These are phyloP conservation scores for Termitomyces sp. DNA, from an alignment of 768 basidiomycete genomes.

Conservation along the genomic window DNA sequence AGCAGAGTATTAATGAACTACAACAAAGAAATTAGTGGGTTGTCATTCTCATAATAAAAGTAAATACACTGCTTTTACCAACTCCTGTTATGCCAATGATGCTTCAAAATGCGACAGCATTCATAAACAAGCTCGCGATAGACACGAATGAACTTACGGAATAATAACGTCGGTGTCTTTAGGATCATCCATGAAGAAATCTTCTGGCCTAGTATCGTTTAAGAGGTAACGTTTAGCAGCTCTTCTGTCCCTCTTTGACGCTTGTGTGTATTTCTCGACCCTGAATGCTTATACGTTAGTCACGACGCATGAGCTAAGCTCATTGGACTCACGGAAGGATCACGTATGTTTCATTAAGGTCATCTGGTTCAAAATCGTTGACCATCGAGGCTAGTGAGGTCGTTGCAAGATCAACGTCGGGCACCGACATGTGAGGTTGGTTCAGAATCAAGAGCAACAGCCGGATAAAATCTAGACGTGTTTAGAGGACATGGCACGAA, in stretches of 20 bases:
- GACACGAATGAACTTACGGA: slow-evolving; percentile 6
- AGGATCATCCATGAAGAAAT: slow-evolving; percentile 7
- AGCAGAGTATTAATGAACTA: slow-evolving; percentile 21
- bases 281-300: not conserved
- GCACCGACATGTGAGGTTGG: not conserved
- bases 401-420: not conserved
- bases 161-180: slow-evolving; percentile 10
- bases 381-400: not conserved
- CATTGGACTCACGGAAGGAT: slow-evolving; percentile 1
- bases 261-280: not conserved
- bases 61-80: slow-evolving; percentile 15
- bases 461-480: not conserved
- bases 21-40: not conserved
- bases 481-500: not conserved
- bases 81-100: slow-evolving; percentile 15
- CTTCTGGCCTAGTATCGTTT: slow-evolving; percentile 1
- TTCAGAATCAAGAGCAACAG: not conserved
- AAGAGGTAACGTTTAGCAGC: not conserved
- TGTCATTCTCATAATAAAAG: not conserved
- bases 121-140: not conserved
- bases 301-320: not conserved
- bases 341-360: not conserved
- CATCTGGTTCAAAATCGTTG: not conserved
- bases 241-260: not conserved
- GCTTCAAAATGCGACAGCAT: not conserved